Evolutionary conservation across 2,329 filamentous ascomycete genomes (phyloP), one percentile per base, ranked within the genome.

Genomic region (Sporothrix schenckii): DNA sequence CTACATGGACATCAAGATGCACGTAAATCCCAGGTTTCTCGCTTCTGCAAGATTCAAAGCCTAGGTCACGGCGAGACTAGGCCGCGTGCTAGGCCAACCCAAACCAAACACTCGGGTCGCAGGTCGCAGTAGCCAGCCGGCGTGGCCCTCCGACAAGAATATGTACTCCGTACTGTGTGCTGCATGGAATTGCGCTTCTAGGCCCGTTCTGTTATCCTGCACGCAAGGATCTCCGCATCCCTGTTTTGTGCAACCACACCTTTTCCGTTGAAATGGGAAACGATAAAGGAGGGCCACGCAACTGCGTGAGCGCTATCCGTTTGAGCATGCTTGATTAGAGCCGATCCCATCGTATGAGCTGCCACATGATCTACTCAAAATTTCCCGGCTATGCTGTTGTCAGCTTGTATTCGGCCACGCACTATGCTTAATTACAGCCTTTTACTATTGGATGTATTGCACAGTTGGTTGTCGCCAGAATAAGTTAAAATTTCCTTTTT

Each of bases 161-260:
- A 34, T n/a, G 54, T 10, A n/a, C 27, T 10, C 9, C 2, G 44
- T 19, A 56, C 6, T 53, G 16, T 61, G 56, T 24, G 58, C 39
- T 39, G 58, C 21, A 47, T 63, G n/a, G 58, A 47, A 27, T n/a
- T 44, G 21, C 56, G 7, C 27, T 65, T 49, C 24, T n/a, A 13
- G 54, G n/a, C 30, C 34, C 41, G 11, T 44, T 44, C 41, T 16
- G 30, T n/a, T 11, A 9, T 65, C 47, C 21, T 65, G 24, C 24
- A 34, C 44, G 61, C 44, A 47, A 27, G 39, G 39, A 63, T 63
- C n/a, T 47, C 21, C 39, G n/a, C 58, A 63, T 63, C 58, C 61
- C 61, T 65, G 61, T 10, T 11, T 13, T 65, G 61, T 65, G 61
- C 61, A 34, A 65, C 61, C 44, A 34, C 61, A 65, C 44, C 61